phyloP scores from a whole-genome alignment of 2,329 filamentous ascomycete genomes.

The Byssothecium circinans region DNA sequence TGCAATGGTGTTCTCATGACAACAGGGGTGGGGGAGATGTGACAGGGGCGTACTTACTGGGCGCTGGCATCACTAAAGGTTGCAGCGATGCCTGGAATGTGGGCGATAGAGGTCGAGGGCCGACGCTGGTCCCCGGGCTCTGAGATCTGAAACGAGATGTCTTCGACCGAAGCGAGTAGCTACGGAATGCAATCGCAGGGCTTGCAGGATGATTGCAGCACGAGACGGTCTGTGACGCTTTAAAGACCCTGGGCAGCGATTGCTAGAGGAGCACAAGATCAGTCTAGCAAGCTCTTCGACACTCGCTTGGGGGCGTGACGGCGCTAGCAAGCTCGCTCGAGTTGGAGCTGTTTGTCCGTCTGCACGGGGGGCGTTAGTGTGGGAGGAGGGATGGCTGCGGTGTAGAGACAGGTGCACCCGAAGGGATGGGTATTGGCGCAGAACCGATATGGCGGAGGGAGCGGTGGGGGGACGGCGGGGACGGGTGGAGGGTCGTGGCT shows the following conservation, averaged over 20 bases:
- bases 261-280: conserved; percentile 40
- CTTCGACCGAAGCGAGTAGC: conserved; percentile 39
- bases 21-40: conserved; percentile 28
- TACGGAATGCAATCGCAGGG: conserved; percentile 35
- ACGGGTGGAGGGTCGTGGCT: conserved; percentile 31
- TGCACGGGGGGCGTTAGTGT: conserved; percentile 35
- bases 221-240: conserved; percentile 43
- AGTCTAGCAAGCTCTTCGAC: conserved; percentile 37
- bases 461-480: conserved; percentile 20
- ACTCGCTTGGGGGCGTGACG: conserved; percentile 32
- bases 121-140: conserved; percentile 37
- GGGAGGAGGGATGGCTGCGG: conserved; percentile 19
- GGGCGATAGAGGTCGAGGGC: conserved; percentile 37
- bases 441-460: conserved; percentile 17
- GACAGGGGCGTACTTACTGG: conserved; percentile 43
- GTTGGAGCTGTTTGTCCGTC: conserved; percentile 33
- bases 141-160: conserved; percentile 44
- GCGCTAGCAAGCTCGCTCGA: conserved; percentile 35
- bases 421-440: conserved; percentile 23
- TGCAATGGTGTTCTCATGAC: conserved; percentile 35
- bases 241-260: conserved; percentile 36
- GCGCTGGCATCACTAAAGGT: conserved; percentile 44
- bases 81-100: conserved; percentile 41
- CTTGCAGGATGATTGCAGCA: conserved; percentile 40
- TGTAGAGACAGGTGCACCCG: conserved; percentile 21